Percentiles rank a stretch among this genome's conserved stretches.
phyloP scores from a whole-genome alignment of 176 grass and related monocot genomes.

The Oryza glumipatula region DNA sequence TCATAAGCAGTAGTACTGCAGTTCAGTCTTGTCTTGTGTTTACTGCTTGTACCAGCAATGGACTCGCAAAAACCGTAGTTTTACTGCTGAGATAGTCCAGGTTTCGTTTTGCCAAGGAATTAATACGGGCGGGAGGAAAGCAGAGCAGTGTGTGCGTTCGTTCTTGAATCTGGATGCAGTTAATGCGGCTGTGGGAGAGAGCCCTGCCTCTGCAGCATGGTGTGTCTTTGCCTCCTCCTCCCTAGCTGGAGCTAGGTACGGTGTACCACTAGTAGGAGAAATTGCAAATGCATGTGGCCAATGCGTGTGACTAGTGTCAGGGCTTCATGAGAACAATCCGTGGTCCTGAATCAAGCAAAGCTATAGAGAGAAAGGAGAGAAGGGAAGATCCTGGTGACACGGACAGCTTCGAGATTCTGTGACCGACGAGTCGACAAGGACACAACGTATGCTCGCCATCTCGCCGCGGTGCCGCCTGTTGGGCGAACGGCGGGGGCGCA shows the following conservation, averaged over 20 bases:
- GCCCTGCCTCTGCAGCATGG: slow-evolving; percentile 31
- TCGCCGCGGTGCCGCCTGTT: neutral
- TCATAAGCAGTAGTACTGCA: neutral
- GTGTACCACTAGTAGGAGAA: neutral
- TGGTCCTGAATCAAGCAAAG: slow-evolving; percentile 35
- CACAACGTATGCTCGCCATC: neutral
- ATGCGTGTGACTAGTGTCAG: slow-evolving; percentile 36
- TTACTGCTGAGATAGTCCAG: neutral
- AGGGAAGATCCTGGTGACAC: slow-evolving; percentile 22
- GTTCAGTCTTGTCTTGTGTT: neutral
- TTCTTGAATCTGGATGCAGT: slow-evolving; percentile 29
- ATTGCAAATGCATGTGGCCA: slow-evolving; percentile 33
- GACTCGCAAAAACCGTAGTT: neutral
- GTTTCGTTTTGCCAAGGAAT: neutral
- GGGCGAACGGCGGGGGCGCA: neutral
- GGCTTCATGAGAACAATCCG: slow-evolving; percentile 27
- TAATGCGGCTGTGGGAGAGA: slow-evolving; percentile 31
- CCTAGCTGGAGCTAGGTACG: neutral
- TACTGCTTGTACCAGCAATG: neutral
- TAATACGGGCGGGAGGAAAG: slow-evolving; percentile 19
- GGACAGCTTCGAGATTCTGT: slow-evolving; percentile 37
- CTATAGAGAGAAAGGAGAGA: neutral
- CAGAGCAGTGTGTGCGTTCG: neutral
- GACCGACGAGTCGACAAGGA: slow-evolving; percentile 37
- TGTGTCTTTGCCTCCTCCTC: slow-evolving; percentile 30